Base-by-base conservation (phyloP, 305 asterid genomes). In the Fraxinus sp. region DNA sequence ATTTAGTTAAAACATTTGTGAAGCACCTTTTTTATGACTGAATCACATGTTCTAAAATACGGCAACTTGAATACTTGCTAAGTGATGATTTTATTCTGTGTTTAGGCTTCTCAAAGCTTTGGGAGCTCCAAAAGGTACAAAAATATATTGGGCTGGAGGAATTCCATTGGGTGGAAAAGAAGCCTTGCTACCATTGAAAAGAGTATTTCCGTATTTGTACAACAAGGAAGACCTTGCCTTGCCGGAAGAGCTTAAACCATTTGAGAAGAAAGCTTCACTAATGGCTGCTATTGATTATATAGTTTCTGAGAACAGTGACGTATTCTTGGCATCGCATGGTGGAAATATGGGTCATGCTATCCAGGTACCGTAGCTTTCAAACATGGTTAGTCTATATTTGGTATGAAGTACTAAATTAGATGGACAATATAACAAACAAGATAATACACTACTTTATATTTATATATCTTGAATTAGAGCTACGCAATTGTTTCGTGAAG, bases 321-420 rank as follows among this genome's bases (percentile, higher is more conserved):
- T 92, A 3, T 95, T 95, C 95, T 93, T 95, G 97, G 97, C 98
- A 11, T 95, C 99, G 14, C 99, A 95, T 82, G 99, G 99, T 36
- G 99, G 99, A 83, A 95, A 95, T 78, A 95, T 95, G 99, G 98
- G 98, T 35, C 98, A 89, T 3, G 98, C 97, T 20, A 88, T 95
- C 57, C 98, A 95, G 97, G 98, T 91, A 86, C n/a, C 28, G 55
- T 11, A 26, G n/a, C 22, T 7, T 26, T 66, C 37, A 59, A 59
- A 6, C 14, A 41, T 41, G 49, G 49, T 41, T 41, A 41, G 14
- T 41, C 14, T 11, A 39, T 41, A 41, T 41, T 41, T 41, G 49
- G 46, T 39, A 37, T 8, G 44, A 37, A 37, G 44, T 37, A 39
- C 46, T 39, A 39, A 39, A 39, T 39, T 39, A 20, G 10, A 57